Percentiles rank a stretch among this genome's conserved stretches.
These are phyloP conservation scores for Phaeotremella skinneri DNA, from an alignment of 768 basidiomycete species.

Conservation along the genomic window DNA sequence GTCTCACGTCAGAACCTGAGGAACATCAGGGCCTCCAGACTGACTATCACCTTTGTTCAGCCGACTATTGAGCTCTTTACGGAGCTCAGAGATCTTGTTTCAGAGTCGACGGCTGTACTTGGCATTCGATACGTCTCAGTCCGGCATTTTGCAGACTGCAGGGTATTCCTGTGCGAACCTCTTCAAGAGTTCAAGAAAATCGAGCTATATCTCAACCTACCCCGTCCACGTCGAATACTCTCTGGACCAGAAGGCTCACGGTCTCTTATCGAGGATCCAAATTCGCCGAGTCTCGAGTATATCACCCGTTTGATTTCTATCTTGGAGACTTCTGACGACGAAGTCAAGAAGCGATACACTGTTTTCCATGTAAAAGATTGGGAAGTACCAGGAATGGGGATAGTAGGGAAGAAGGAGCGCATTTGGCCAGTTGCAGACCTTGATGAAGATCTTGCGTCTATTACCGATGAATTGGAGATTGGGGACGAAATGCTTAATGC, in stretches of 20 bases:
- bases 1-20: conserved; percentile 18
- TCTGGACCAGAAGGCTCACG: background rate
- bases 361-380: background rate
- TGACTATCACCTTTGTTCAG: conserved; percentile 17
- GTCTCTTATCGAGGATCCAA: conserved; percentile 1
- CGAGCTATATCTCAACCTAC: background rate
- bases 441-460: background rate
- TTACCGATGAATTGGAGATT: background rate
- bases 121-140: conserved; percentile 17
- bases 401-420: background rate
- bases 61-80: conserved; percentile 9
- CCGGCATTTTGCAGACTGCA: conserved; percentile 11
- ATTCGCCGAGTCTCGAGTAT: background rate
- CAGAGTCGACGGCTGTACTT: conserved; percentile 4
- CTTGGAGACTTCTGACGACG: background rate
- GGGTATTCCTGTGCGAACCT: conserved; percentile 7
- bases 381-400: background rate
- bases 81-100: conserved; percentile 14
- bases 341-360: background rate
- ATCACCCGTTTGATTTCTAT: background rate
- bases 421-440: background rate
- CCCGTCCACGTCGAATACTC: background rate
- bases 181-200: conserved; percentile 9
- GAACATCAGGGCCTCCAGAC: conserved; percentile 5
- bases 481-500: background rate